A percentile compares a stretch with the other conserved stretches of the same genome.
phyloP scores from a whole-genome alignment of 1,284 basidiomycete genomes.

The Lentinula novae-zelandiae region DNA sequence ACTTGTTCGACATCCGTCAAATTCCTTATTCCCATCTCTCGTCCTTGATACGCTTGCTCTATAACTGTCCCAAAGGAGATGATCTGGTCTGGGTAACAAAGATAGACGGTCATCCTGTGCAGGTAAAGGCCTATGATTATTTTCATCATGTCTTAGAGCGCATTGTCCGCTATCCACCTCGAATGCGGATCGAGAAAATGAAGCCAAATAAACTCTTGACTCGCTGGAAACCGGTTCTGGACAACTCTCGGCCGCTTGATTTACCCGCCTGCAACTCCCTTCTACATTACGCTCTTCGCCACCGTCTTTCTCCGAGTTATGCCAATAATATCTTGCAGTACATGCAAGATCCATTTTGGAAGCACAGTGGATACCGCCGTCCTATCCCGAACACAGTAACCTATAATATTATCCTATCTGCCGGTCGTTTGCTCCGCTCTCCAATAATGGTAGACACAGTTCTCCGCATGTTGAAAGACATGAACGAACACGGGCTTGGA shows the following conservation, averaged over 20 bases:
- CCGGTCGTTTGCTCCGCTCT: conserved; percentile 49
- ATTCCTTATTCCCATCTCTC: conserved; percentile 42
- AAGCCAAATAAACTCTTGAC: conserved; percentile 24
- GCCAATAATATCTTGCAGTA: conserved; percentile 49
- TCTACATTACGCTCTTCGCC: conserved; percentile 60
- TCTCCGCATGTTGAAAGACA: conserved; percentile 26
- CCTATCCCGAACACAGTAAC: conserved; percentile 41
- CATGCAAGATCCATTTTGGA: conserved; percentile 36
- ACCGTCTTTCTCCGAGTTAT: conserved; percentile 47
- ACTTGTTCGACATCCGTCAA: conserved; percentile 44
- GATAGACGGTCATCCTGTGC: conserved; percentile 23
- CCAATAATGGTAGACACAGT: conserved; percentile 37
- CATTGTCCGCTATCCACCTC: conserved; percentile 29
- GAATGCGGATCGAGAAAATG: background rate
- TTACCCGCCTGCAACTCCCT: conserved; percentile 56
- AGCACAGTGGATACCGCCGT: background rate
- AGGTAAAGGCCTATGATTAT: conserved; percentile 49
- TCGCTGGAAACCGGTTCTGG: background rate
- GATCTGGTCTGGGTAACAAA: conserved; percentile 41
- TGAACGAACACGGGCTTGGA: background rate
- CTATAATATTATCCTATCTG: conserved; percentile 55
- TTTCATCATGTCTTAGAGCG: conserved; percentile 53
- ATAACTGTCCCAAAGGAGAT: conserved; percentile 43
- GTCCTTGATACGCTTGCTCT: conserved; percentile 44
- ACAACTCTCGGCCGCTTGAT: conserved; percentile 28